Percentiles rank a stretch among this genome's conserved stretches.
phyloP scores from a whole-genome alignment of 306 rosid genomes.

The Cucumis cinereus region DNA sequence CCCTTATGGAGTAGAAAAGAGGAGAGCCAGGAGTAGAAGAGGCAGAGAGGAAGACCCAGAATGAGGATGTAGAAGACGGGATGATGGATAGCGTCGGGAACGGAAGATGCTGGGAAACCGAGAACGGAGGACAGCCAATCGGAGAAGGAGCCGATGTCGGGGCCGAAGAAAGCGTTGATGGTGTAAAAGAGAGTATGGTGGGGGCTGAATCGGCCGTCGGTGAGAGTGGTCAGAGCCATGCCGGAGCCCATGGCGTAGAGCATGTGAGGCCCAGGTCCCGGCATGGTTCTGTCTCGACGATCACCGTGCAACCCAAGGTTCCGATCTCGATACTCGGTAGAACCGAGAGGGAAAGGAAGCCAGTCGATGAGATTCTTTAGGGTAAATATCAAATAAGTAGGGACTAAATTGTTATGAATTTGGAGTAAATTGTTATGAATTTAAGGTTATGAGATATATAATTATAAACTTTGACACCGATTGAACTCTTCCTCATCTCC shows the following conservation, averaged over 20 bases:
- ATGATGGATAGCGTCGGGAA: constrained; percentile 49
- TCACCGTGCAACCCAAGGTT: background rate
- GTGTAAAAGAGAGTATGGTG: constrained; percentile 65
- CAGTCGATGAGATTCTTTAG: too few relatives aligned
- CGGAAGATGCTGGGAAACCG: constrained; percentile 26
- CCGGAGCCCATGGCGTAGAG: constrained; percentile 82
- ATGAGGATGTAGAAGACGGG: constrained; percentile 48
- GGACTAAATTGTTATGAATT: too few relatives aligned
- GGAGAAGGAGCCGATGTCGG: constrained; percentile 83
- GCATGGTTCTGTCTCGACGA: constrained; percentile 29
- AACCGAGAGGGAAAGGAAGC: background rate
- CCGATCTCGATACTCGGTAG: background rate
- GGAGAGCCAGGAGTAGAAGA: constrained; percentile 59
- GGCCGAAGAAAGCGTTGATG: constrained; percentile 78
- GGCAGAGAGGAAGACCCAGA: constrained; percentile 57
- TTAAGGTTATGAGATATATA: too few relatives aligned
- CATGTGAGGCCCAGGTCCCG: constrained; percentile 87
- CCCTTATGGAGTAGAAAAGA: constrained; percentile 25
- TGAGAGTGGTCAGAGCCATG: constrained; percentile 31
- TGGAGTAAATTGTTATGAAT: too few relatives aligned
- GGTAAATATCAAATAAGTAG: too few relatives aligned
- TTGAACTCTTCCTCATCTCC: too few relatives aligned
- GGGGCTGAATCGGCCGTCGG: constrained; percentile 56
- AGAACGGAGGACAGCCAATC: constrained; percentile 52
- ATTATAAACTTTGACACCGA: too few relatives aligned